These are phyloP conservation scores for Lactarius vividus DNA, from an alignment of 768 basidiomycete genomes.

Conservation along the genomic window DNA sequence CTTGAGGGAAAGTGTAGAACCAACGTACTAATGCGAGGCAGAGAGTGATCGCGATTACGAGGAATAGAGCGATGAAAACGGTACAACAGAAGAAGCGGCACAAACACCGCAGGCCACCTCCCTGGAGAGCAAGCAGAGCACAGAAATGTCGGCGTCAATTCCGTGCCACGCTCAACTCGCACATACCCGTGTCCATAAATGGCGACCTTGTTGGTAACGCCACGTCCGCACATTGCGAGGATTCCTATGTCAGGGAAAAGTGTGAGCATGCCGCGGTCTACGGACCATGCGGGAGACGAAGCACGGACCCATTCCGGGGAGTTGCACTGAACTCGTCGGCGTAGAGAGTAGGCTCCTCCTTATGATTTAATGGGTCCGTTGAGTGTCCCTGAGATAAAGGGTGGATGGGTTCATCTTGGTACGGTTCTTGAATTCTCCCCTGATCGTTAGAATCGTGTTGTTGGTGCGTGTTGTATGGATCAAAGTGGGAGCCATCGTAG, in stretches of 20 bases:
- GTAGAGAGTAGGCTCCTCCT: slow-evolving; percentile 8
- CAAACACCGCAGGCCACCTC: slow-evolving; percentile 53
- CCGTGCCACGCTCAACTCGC: not conserved
- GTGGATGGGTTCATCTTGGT: slow-evolving; percentile 31
- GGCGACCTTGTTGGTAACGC: slow-evolving; percentile 25
- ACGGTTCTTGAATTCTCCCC: slow-evolving; percentile 35
- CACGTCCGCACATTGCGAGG: slow-evolving; percentile 20
- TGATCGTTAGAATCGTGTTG: slow-evolving; percentile 56
- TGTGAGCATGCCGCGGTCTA: not conserved
- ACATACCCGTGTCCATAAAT: slow-evolving; percentile 27
- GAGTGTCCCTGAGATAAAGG: slow-evolving; percentile 7
- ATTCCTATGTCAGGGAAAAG: not conserved
- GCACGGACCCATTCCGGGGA: slow-evolving; percentile 10
- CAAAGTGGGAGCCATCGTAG: slow-evolving; percentile 38
- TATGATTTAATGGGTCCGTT: not conserved
- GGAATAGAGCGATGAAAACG: slow-evolving; percentile 59
- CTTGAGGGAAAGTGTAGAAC: not conserved
- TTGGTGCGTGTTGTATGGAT: slow-evolving; percentile 42
- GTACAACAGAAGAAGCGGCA: slow-evolving; percentile 78
- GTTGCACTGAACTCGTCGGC: slow-evolving; percentile 1
- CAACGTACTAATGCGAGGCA: slow-evolving; percentile 62
- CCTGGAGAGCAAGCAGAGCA: slow-evolving; percentile 55
- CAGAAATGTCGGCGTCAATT: not conserved
- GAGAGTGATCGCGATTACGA: slow-evolving; percentile 64
- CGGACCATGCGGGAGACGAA: not conserved